Evolutionary conservation across 768 basidiomycete genomes (phyloP), one percentile per base, ranked within the genome.

Genomic region (Amanita inopinata): DNA sequence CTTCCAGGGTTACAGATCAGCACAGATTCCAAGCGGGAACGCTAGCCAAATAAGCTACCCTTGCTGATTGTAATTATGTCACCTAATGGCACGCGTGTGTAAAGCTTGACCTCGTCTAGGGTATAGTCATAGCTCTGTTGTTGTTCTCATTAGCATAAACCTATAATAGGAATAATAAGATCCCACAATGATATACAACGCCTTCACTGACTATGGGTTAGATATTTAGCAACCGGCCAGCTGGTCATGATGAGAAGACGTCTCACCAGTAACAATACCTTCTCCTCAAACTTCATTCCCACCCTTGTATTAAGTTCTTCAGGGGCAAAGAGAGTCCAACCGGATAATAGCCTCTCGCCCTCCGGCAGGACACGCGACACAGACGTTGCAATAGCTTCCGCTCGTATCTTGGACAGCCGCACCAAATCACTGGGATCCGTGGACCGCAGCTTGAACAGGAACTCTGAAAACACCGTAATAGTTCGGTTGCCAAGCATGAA

Each of bases 291-390:
- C 50, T 78, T 83, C 30, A 83, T 73, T n/a, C 76, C 73, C 5
- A 86, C 55, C 57, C 71, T 87, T 38, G 69, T 63, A 53, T 85
- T 86, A 40, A 86, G 56, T 39, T 83, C 76, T 50, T 79, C 75
- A 0, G 96, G 96, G 0, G 88, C 76, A 49, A 98, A 80, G 19
- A 98, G 56, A 0, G 93, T 97, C 94, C 96, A 98, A 1, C 91
- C 94, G 4, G 75, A 79, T 4, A 90, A 54, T 33, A 90, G 59
- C 2, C 74, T 67, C 56, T 99, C 90, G 10, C 78, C 85, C 47
- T 88, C 85, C 4, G 68, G 61, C 4, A 94, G 54, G 2, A 90
- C 81, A 20, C 83, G 69, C 1, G 82, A 80, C 1, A 88, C 79
- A 33, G 83, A 86, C 0, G 84, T 93, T 24, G 93, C 88, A 51